These are phyloP conservation scores for Phytophthora agathidicida DNA, from an alignment of 352 stramenopile species.

Conservation along the genomic window DNA sequence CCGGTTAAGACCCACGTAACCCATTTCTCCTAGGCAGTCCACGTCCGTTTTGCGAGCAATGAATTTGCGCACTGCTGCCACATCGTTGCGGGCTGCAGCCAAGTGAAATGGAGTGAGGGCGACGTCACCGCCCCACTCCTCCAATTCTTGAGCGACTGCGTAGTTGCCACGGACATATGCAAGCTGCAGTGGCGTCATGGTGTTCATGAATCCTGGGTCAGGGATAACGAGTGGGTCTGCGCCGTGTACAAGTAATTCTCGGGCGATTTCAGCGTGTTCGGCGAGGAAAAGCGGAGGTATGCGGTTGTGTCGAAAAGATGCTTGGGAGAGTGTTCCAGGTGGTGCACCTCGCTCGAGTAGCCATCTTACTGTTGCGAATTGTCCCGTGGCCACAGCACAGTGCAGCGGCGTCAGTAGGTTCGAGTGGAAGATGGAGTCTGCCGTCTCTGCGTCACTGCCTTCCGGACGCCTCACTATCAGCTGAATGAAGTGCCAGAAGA, in stretches of 20 bases:
- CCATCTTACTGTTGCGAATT: slow-evolving; percentile 67
- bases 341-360: slow-evolving; percentile 48
- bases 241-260: slow-evolving; percentile 52
- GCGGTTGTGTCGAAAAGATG: slow-evolving; percentile 60
- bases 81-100: slow-evolving; percentile 59
- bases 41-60: slow-evolving; percentile 47
- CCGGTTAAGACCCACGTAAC: slow-evolving; percentile 69
- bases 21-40: slow-evolving; percentile 74
- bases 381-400: slow-evolving; percentile 63
- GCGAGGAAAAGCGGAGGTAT: slow-evolving; percentile 71
- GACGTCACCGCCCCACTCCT: slow-evolving; percentile 74
- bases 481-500: slow-evolving; percentile 74
- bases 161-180: slow-evolving; percentile 74
- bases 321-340: slow-evolving; percentile 38
- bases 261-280: slow-evolving; percentile 61
- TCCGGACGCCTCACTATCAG: slow-evolving; percentile 46
- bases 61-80: slow-evolving; percentile 52
- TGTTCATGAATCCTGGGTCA: slow-evolving; percentile 76
- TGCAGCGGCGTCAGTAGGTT: slow-evolving; percentile 73
- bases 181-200: slow-evolving; percentile 68
- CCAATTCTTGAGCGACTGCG: slow-evolving; percentile 64
- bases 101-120: slow-evolving; percentile 73
- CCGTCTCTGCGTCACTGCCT: slow-evolving; percentile 11
- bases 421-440: slow-evolving; percentile 57
- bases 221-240: slow-evolving; percentile 68